A percentile compares a stretch with the other conserved stretches of the same genome.
Evolutionary conservation across 2,329 filamentous ascomycete genomes (phyloP).

Genomic region (Drechslerella coelobrocha): DNA sequence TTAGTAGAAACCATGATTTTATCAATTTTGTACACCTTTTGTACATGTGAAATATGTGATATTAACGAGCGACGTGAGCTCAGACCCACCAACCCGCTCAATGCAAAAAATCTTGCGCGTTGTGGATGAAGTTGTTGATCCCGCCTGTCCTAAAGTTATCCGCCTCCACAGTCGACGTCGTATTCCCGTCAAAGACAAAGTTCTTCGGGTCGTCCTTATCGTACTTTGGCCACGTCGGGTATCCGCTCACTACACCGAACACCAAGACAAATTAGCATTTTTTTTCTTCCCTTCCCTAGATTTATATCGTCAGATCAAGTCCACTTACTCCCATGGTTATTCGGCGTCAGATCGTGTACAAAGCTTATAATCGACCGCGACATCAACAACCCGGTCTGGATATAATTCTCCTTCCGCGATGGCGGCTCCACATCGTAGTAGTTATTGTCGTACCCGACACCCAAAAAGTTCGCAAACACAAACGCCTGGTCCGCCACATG

Average conservation of each 20-base stretch:
- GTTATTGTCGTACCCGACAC: slow-evolving; percentile 51
- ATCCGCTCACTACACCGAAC: slow-evolving; percentile 28
- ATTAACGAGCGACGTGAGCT: neutral
- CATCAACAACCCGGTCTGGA: slow-evolving; percentile 39
- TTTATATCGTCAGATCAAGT: neutral
- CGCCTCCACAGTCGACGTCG: slow-evolving; percentile 32
- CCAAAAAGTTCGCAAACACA: slow-evolving; percentile 56
- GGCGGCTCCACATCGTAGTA: slow-evolving; percentile 37
- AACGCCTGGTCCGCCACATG: slow-evolving; percentile 63
- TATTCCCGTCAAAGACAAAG: slow-evolving; percentile 44
- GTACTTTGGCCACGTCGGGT: slow-evolving; percentile 34
- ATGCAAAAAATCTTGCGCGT: slow-evolving; percentile 25
- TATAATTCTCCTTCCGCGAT: slow-evolving; percentile 31
- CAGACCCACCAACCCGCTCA: neutral
- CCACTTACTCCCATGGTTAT: slow-evolving; percentile 43
- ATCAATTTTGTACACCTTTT: too few species aligned
- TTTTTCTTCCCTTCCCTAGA: neutral
- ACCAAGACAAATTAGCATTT: neutral
- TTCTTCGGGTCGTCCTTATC: slow-evolving; percentile 30
- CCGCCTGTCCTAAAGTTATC: slow-evolving; percentile 32
- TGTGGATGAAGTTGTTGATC: slow-evolving; percentile 40
- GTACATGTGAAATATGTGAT: neutral
- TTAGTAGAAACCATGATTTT: too few species aligned
- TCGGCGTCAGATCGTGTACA: slow-evolving; percentile 36
- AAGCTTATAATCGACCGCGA: slow-evolving; percentile 40